Evolutionary conservation across 129 eudicot genomes (phyloP), one percentile per base, ranked within the genome.

Genomic region (Saposhnikovia divaricata): DNA sequence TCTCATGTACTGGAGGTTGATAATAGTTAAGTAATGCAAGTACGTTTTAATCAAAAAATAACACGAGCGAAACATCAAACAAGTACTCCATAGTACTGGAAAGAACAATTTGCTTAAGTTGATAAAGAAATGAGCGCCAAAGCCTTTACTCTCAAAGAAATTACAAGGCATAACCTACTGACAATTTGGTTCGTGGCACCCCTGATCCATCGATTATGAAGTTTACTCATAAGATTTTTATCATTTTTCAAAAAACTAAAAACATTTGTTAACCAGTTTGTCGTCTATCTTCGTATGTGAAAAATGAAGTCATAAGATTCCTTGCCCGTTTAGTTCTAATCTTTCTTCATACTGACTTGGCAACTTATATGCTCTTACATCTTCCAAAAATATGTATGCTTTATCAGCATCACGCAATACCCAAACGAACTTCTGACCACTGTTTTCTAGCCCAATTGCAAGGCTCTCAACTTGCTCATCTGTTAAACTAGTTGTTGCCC

Each of bases 401-500:
- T 61, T 61, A 61, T 61, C 69, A 1, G 69, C 69, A 61, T 61
- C 69, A 61, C 69, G 69, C 13, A 61, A 31, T 61, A 61, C 69
- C 69, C 69, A 61, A 61, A 61, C n/a, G 69, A 61, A 61, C 69
- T 61, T 61, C 2, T 61, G 69, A 25, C 69, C 69, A 61, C 69
- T 61, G 14, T 61, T 61, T 61, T 61, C 69, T 61, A 61, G 69
- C 16, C 69, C 69, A 25, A 61, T 61, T n/a, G 69, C 69, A 25
- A 61, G 69, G 37, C 69, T 61, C 69, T 61, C 69, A n/a, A 61
- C 69, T 61, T 61, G 69, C 6, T 61, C 37, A 10, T 61, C 69
- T 61, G 34, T 61, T 61, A 61, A 61, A 61, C 69, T 61, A 25
- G 69, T 61, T 25, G 69, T 61, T 61, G 69, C 25, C 69, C 69